Base-by-base conservation (phyloP, 2,329 filamentous ascomycete genomes). In the Aspergillus pseudotamarii region DNA sequence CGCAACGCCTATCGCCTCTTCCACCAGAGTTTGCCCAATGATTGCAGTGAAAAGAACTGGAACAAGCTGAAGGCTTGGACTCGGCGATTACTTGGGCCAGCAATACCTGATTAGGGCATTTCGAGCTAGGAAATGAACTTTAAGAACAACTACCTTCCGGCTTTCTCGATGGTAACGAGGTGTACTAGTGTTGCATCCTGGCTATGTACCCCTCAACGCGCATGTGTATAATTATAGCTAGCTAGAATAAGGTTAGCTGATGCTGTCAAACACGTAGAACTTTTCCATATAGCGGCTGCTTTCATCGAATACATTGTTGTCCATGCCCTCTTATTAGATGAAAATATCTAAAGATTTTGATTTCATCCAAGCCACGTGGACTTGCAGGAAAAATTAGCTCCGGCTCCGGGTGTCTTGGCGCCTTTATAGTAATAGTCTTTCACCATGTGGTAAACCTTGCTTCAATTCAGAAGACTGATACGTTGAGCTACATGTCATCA, bases 401-500 rank as follows among this genome's bases (percentile, higher is more conserved):
- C 51, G 51, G 34, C 21, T 26, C 32, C 32, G 51, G 6, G 16
- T 23, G 14, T 21, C 30, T 55, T 36, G 51, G 51, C 34, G 32
- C 16, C 5, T 26, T 26, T 26, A 26, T 28, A 4, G 4, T 28
- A n/a, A 16, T 19, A 48, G 10, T 32, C n/a, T 32, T n/a, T 21
- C 26, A 21, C 26, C 32, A 54, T 34, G 19, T 9, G 16, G n/a
- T 34, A 16, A 53, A 53, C n/a, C 30, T 14, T 34, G n/a, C 8
- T 36, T 12, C n/a, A 14, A 23, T 38, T 21, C 30, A n/a, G 12
- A 36, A 36, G 6, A 26, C n/a, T 26, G 11, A 41, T 26, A 36
- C 14, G 23, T 55, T 38, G 16, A 51, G 16, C 6, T 19, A 16
- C 30, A 36, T 14, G 12, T 12, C 28, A 65, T 34, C 30, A 72